phyloP scores from a whole-genome alignment of 2,329 filamentous ascomycete species.

The Ascochyta lentis region DNA sequence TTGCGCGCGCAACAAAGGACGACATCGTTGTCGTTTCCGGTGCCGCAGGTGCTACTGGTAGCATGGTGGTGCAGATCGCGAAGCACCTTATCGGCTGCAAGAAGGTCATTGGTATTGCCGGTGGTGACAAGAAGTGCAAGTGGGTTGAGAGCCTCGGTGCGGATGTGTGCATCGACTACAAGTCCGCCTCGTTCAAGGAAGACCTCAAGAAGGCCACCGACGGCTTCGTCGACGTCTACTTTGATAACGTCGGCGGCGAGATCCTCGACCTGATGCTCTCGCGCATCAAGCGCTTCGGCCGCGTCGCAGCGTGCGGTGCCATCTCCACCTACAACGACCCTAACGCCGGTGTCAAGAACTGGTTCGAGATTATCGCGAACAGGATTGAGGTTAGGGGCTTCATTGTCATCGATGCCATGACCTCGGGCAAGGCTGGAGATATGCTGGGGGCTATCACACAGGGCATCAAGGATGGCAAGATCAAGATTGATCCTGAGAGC shows the following conservation, averaged over 20 bases:
- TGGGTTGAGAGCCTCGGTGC: conserved; percentile 60
- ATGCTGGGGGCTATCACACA: conserved; percentile 35
- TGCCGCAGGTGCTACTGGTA: conserved; percentile 79
- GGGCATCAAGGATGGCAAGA: conserved; percentile 54
- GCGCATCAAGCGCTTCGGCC: conserved; percentile 51
- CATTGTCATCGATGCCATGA: conserved; percentile 52
- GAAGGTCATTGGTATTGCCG: conserved; percentile 61
- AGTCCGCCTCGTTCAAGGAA: conserved; percentile 54
- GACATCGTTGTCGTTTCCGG: conserved; percentile 79
- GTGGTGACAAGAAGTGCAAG: conserved; percentile 59
- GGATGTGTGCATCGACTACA: conserved; percentile 64
- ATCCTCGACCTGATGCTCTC: conserved; percentile 57
- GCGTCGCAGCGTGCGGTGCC: conserved; percentile 54
- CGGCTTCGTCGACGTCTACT: conserved; percentile 60
- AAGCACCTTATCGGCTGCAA: conserved; percentile 57
- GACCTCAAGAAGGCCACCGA: conserved; percentile 57
- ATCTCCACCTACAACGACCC: conserved; percentile 53
- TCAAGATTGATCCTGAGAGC: conserved; percentile 52
- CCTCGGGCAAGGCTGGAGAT: conserved; percentile 33
- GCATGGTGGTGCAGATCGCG: conserved; percentile 68
- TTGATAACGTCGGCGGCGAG: conserved; percentile 59
- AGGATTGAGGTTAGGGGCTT: conserved; percentile 54
- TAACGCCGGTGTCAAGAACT: conserved; percentile 49
- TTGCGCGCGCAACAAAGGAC: conserved; percentile 69
- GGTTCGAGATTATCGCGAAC: conserved; percentile 53